Conservation (phyloP, 2,329 filamentous ascomycete genomes). For the Aureobasidium sp. region DNA sequence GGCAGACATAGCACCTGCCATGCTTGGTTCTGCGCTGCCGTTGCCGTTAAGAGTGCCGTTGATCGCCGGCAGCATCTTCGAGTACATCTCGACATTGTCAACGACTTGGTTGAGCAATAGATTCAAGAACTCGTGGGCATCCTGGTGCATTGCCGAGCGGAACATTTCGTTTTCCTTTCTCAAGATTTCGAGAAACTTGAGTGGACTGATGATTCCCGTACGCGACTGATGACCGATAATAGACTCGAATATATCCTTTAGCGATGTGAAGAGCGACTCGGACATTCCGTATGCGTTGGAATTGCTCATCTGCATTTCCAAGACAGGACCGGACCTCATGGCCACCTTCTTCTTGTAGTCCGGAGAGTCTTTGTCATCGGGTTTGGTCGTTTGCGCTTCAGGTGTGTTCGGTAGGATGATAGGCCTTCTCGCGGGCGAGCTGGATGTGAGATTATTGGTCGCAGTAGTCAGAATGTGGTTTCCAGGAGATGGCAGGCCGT, state of each 20-base stretch:
- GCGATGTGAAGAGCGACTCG: slow-evolving; percentile 85
- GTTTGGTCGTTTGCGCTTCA: slow-evolving; percentile 41
- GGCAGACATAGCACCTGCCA: slow-evolving; percentile 18
- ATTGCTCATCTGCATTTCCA: slow-evolving; percentile 79
- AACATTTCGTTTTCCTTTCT: slow-evolving; percentile 97
- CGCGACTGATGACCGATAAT: slow-evolving; percentile 73
- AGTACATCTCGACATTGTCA: slow-evolving; percentile 83
- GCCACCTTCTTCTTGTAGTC: slow-evolving; percentile 98
- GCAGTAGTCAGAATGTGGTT: slow-evolving; percentile 15
- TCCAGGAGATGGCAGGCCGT: slow-evolving; percentile 49
- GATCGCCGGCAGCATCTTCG: slow-evolving; percentile 49
- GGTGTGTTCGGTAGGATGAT: slow-evolving; percentile 19
- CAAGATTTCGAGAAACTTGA: slow-evolving; percentile 88
- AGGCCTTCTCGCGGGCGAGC: slow-evolving; percentile 19
- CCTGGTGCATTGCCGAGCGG: slow-evolving; percentile 92
- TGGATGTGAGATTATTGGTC: slow-evolving; percentile 16
- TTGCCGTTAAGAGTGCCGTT: slow-evolving; percentile 23
- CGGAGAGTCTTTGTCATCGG: slow-evolving; percentile 87
- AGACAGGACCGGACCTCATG: slow-evolving; percentile 75
- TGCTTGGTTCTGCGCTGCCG: slow-evolving; percentile 18
- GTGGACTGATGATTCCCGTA: slow-evolving; percentile 84
- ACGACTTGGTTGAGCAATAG: slow-evolving; percentile 94
- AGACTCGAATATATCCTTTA: slow-evolving; percentile 94
- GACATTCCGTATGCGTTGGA: slow-evolving; percentile 79
- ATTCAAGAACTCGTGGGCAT: slow-evolving; percentile 95